Conservation (phyloP, 371 early-diverging fungal genomes). For the Saksenaea oblongispora region DNA sequence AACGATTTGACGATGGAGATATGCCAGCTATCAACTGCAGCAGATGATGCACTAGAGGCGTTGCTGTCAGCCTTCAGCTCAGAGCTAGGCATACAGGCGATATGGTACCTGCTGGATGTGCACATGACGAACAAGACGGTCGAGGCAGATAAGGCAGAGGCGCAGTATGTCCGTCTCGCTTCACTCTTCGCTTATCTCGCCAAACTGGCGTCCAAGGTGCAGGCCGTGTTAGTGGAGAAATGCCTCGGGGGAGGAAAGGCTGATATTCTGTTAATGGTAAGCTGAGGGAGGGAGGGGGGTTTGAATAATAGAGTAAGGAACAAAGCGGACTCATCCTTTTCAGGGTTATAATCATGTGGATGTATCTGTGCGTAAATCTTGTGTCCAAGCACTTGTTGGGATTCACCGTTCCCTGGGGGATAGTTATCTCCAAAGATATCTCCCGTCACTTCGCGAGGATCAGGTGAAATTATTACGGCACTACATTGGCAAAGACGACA, state of each 20-base stretch:
- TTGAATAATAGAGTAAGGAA: background rate
- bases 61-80: background rate
- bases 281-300: background rate
- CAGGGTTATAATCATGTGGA: slow-evolving; percentile 25
- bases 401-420: slow-evolving; percentile 27
- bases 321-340: background rate
- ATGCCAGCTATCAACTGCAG: background rate
- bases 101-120: background rate
- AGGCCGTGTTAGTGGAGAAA: slow-evolving; percentile 6
- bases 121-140: background rate
- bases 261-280: slow-evolving; percentile 19
- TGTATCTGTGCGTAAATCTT: slow-evolving; percentile 22
- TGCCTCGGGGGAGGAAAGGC: slow-evolving; percentile 8
- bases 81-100: background rate
- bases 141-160: background rate
- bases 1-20: background rate
- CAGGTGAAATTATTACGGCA: slow-evolving; percentile 22
- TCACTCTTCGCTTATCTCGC: slow-evolving; percentile 8
- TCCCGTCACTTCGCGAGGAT: slow-evolving; percentile 21
- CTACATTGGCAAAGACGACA: slow-evolving; percentile 12
- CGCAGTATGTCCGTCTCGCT: background rate
- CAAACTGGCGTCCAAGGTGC: slow-evolving; percentile 10
- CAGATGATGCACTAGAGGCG: background rate
- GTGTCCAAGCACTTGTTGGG: slow-evolving; percentile 29
- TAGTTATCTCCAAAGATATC: slow-evolving; percentile 15